Base-by-base conservation (phyloP, 495 filamentous ascomycete species). In the Penicillium macrosclerotiorum region DNA sequence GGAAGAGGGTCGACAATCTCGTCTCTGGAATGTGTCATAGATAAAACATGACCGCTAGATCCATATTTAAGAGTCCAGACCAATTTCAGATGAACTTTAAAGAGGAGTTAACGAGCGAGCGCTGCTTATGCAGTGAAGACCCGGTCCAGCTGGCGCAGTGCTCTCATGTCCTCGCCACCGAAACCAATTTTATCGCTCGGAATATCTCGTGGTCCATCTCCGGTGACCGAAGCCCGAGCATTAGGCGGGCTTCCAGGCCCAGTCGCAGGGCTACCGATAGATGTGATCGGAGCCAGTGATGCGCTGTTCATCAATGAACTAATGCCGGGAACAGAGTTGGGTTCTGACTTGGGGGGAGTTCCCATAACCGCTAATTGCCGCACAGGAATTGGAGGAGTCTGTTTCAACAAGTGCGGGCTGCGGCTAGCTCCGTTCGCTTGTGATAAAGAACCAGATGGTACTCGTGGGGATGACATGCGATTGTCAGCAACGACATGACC, bases 151-250 rank as follows among this genome's bases (percentile, higher is more conserved):
- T 84, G 79, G 42, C 79, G 75, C 31, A 89, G 67, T 1, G 83
- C 82, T 38, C 83, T 66, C 53, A 76, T 76, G 49, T 89, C 85
- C 55, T 89, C 84, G 6, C 77, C 75, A 27, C 67, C 65, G 51
- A 80, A 84, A 20, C 74, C 74, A 22, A 84, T 67, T 57, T 84
- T 85, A 45, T 83, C 79, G 38, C 73, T 78, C 12, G 81, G 81
- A 42, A 85, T 85, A 57, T 84, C 81, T 27, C 77, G 71, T 0
- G 77, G 79, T 8, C 75, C 78, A 8, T 79, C 76, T 18, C 66
- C 55, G 19, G 66, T 57, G 34, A 49, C 20, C 7, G 45, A 35
- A 4, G 55, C 43, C 3, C 45, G 52, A 20, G 24, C 44, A 13
- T 34, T 38, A 8, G 46, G 50, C n/a, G 53, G 42, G 26, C 47